Conservation (phyloP, 352 stramenopile genomes). For the Lagenidium sp. region DNA sequence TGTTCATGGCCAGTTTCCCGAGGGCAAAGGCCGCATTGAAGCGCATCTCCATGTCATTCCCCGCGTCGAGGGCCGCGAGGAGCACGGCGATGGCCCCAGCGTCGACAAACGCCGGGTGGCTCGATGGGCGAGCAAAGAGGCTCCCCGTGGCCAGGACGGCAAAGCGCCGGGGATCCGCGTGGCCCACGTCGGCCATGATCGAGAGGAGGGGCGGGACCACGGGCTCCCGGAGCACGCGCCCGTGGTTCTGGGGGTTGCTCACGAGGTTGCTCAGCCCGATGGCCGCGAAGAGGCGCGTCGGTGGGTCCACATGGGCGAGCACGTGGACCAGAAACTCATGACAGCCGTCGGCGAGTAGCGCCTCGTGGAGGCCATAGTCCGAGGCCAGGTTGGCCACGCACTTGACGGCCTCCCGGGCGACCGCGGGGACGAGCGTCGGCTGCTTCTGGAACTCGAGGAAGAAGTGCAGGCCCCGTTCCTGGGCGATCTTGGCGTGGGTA, state of each 20-base stretch:
- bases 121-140: constrained; percentile 53
- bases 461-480: constrained; percentile 65
- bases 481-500: constrained; percentile 79
- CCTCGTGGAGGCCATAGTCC: constrained; percentile 85
- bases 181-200: constrained; percentile 26
- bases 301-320: constrained; percentile 43
- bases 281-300: constrained; percentile 80
- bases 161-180: constrained; percentile 60
- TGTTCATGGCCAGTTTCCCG: constrained; percentile 89
- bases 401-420: constrained; percentile 60
- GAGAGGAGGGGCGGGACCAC: constrained; percentile 46
- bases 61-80: constrained; percentile 39
- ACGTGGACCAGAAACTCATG: constrained; percentile 78
- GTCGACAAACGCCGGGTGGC: constrained; percentile 66
- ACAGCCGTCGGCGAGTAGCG: constrained; percentile 64
- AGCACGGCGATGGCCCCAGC: constrained; percentile 63
- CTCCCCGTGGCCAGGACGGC: constrained; percentile 81
- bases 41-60: constrained; percentile 84
- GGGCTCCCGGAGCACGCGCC: constrained; percentile 49
- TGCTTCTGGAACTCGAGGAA: constrained; percentile 57
- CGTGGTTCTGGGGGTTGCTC: constrained; percentile 75
- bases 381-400: constrained; percentile 65
- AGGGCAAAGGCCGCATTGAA: constrained; percentile 92
- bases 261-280: constrained; percentile 90
- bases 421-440: constrained; percentile 6